A percentile compares a stretch with the other conserved stretches of the same genome.
phyloP scores from a whole-genome alignment of 768 basidiomycete genomes.

The Amanita thiersii region DNA sequence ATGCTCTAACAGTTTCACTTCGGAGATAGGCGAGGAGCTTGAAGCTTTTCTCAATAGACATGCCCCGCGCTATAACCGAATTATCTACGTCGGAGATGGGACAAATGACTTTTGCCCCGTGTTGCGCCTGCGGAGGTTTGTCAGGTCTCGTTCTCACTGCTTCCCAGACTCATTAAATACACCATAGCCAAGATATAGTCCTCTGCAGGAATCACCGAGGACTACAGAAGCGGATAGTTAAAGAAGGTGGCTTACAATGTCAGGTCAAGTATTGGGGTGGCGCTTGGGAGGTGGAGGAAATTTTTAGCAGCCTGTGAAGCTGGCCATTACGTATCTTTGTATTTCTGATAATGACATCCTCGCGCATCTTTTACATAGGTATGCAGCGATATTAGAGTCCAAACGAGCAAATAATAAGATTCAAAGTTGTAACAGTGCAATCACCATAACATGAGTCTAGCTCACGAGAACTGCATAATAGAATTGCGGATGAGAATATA shows the following conservation, averaged over 20 bases:
- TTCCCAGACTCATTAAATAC: not conserved
- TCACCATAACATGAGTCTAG: constrained; percentile 15
- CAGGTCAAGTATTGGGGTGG: constrained; percentile 82
- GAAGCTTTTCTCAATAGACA: constrained; percentile 65
- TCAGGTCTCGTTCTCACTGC: constrained; percentile 1
- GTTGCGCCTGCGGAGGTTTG: constrained; percentile 66
- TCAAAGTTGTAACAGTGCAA: not conserved
- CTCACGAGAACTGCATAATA: constrained; percentile 13
- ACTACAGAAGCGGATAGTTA: constrained; percentile 68
- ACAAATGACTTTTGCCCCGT: constrained; percentile 94
- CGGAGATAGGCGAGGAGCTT: constrained; percentile 77
- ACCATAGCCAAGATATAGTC: constrained; percentile 75
- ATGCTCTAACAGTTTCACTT: not conserved
- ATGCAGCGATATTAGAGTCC: too few relatives aligned
- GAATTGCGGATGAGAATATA: constrained; percentile 8
- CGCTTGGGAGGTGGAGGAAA: constrained; percentile 95
- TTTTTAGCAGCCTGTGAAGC: constrained; percentile 40
- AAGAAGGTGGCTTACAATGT: constrained; percentile 74
- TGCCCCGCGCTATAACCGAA: constrained; percentile 56
- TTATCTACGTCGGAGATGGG: constrained; percentile 92
- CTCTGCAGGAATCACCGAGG: constrained; percentile 76
- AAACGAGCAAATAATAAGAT: not conserved
- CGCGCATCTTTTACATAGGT: too few relatives aligned
- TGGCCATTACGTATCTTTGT: too few relatives aligned
- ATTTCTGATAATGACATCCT: not conserved